Evolutionary conservation across 106 monocot species (phyloP).

Genomic region (Alisma plantagoaquatica): DNA sequence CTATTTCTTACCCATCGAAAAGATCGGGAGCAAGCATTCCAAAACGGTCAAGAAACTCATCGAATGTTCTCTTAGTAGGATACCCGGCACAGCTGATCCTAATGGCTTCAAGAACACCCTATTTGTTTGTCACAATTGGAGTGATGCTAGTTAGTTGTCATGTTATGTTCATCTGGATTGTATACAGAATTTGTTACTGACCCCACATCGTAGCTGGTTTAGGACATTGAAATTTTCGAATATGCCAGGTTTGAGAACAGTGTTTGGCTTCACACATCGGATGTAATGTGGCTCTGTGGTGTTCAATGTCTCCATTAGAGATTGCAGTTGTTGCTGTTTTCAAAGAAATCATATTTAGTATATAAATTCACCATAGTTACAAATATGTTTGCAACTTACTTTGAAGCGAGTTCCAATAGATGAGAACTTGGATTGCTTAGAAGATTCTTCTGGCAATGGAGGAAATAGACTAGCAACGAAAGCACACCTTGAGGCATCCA

Average conservation of each 20-base stretch:
- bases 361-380: neutral
- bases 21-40: constrained; percentile 91
- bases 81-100: constrained; percentile 99
- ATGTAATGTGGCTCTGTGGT: constrained; percentile 98
- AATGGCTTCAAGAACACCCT: constrained; percentile 99
- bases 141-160: neutral
- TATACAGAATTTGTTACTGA: constrained; percentile 26
- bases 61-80: constrained; percentile 94
- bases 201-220: constrained; percentile 90
- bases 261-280: constrained; percentile 92
- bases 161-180: neutral
- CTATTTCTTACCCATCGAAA: constrained; percentile 50
- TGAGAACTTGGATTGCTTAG: constrained; percentile 89
- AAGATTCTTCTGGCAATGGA: constrained; percentile 74
- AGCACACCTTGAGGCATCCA: constrained; percentile 52
- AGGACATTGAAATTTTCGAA: constrained; percentile 94
- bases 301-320: constrained; percentile 94
- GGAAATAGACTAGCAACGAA: constrained; percentile 92
- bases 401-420: constrained; percentile 97
- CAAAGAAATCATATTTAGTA: neutral
- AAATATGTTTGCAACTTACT: constrained; percentile 28
- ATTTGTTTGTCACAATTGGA: neutral
- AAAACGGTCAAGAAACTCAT: constrained; percentile 96
- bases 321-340: constrained; percentile 92
- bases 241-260: constrained; percentile 74